phyloP scores from a whole-genome alignment of 768 basidiomycete genomes.

The Candolleomyces aberdarensis region DNA sequence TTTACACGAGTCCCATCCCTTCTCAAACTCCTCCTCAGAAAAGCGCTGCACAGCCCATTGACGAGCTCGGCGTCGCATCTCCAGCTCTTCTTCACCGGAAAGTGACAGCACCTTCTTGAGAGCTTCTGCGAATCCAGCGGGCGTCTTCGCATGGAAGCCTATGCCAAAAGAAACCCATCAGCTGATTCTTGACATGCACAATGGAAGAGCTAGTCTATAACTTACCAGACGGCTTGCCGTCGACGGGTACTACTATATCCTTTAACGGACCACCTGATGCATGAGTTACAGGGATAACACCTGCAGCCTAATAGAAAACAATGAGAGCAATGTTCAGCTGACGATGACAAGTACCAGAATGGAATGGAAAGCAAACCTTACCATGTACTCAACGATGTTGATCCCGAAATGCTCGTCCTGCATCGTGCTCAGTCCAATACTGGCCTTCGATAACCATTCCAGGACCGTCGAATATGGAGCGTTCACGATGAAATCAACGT shows the following conservation, averaged over 20 bases:
- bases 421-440: constrained; percentile 93
- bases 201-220: not conserved
- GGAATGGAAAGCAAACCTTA: constrained; percentile 28
- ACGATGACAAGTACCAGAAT: not conserved
- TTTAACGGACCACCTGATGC: constrained; percentile 89
- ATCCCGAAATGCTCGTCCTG: constrained; percentile 98
- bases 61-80: constrained; percentile 67
- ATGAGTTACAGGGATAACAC: constrained; percentile 88
- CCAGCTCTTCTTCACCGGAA: constrained; percentile 48
- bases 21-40: constrained; percentile 73
- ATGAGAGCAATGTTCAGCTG: not conserved
- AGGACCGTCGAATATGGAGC: constrained; percentile 73
- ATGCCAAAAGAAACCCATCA: not conserved
- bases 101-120: constrained; percentile 65
- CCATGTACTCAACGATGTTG: constrained; percentile 98
- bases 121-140: constrained; percentile 62
- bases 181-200: not conserved
- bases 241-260: constrained; percentile 85
- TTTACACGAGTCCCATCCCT: constrained; percentile 65
- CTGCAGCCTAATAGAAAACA: constrained; percentile 71
- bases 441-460: constrained; percentile 66
- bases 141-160: constrained; percentile 77
- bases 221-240: constrained; percentile 66
- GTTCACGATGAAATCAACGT: constrained; percentile 80
- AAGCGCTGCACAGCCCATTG: constrained; percentile 71